Base-by-base conservation (phyloP, 192 early-diverging fungal genomes). In the Phlyctochytrium bullatum region DNA sequence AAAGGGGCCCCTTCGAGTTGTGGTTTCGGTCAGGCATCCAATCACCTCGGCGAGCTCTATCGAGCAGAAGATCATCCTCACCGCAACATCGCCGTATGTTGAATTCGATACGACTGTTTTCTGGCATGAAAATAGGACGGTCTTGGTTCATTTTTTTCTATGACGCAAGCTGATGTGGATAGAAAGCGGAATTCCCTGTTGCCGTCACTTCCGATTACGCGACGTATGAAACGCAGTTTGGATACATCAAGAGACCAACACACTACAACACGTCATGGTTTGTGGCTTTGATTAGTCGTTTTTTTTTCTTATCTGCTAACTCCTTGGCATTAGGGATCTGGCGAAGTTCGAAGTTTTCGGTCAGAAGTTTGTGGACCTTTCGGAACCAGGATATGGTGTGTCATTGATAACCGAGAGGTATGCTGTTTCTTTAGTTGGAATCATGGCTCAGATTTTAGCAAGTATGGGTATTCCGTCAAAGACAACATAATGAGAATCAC, bases 321-420 rank as follows among this genome's bases (percentile, higher is more conserved):
- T 75, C n/a, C n/a, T n/a, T n/a, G n/a, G 4, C 23, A 1, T 1
- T 47, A 79, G 76, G 77, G 89, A 89, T 83, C 82, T 89, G 65
- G 92, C 92, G 1, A 89, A 91, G 62, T 99, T 99, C 73, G 96
- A 98, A 80, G 94, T 96, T 1, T 95, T 92, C 68, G 95, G 86
- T 0, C 97, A 99, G 79, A 95, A 93, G 62, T 99, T 92, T 79
- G 97, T 88, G 10, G 97, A 99, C 58, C 76, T 94, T 14, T 95
- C 93, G 0, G 96, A 99, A 68, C 90, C 81, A 64, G 94, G 95
- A 0, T 97, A 91, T 75, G 97, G 97, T 30, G 90, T 97, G 4
- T 90, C 95, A 0, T 69, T 98, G 34, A 72, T 97, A 63, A 98
- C 94, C 73, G 95, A 98, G 75, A 87, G 75, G 68, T 72, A 25